A percentile compares a stretch with the other conserved stretches of the same genome.
phyloP scores from a whole-genome alignment of 441 rosid genomes.

The Macaranga tanarius region DNA sequence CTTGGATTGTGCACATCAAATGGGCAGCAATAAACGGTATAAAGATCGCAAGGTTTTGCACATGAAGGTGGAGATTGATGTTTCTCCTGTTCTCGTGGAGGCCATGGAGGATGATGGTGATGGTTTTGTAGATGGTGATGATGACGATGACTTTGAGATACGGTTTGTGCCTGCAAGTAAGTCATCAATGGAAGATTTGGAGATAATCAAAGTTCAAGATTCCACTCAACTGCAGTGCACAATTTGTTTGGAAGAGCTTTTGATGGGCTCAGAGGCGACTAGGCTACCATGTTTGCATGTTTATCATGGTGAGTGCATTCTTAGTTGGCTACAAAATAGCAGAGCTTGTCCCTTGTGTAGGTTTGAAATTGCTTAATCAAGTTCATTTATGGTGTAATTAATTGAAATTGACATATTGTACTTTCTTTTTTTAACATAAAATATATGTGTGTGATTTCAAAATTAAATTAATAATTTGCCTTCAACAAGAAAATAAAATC shows the following conservation, averaged over 20 bases:
- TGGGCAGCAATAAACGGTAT: neutral
- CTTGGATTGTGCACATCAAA: neutral
- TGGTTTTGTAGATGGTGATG: neutral
- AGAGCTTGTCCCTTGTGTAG: slow-evolving; percentile 15
- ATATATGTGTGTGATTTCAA: no score
- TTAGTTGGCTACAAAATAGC: slow-evolving; percentile 11
- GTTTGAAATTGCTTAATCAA: neutral
- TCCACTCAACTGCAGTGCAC: neutral
- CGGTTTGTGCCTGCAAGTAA: neutral
- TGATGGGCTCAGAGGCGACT: slow-evolving; percentile 4
- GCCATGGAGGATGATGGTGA: no score
- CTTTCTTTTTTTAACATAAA: no score
- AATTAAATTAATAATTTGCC: no score
- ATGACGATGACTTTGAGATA: neutral
- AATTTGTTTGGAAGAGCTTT: slow-evolving; percentile 10
- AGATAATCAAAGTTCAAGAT: slow-evolving; percentile 1
- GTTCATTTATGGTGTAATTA: no score
- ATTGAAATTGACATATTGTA: no score
- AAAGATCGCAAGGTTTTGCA: slow-evolving; percentile 1
- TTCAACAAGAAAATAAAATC: no score
- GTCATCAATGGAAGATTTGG: neutral
- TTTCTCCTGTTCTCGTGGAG: neutral
- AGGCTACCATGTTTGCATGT: slow-evolving; percentile 10
- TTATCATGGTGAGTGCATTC: slow-evolving; percentile 2
- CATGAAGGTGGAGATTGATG: slow-evolving; percentile 1